Conservation (phyloP, 177 flowering plant genomes). For the Vitis hybrid region DNA sequence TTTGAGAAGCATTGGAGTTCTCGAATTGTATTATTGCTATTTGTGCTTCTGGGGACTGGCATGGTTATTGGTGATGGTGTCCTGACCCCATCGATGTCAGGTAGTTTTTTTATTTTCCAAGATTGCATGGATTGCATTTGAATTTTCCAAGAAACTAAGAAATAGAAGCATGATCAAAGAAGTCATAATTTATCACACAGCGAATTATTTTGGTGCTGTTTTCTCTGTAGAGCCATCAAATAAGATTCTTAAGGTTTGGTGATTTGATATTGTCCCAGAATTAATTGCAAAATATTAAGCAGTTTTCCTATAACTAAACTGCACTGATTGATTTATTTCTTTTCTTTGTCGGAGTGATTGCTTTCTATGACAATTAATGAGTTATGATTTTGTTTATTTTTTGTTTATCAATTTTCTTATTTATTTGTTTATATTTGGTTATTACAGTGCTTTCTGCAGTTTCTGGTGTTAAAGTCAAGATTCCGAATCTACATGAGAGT, state of each 20-base stretch:
- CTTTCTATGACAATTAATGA: neutral
- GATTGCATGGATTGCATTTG: too few relatives aligned
- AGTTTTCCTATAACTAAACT: too few relatives aligned
- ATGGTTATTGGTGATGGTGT: slow-evolving; percentile 60
- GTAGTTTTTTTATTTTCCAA: slow-evolving; percentile 18
- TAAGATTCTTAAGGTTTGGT: too few relatives aligned
- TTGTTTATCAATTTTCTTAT: neutral
- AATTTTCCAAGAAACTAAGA: too few relatives aligned
- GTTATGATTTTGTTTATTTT: neutral
- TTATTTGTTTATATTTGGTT: neutral
- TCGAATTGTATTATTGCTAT: slow-evolving; percentile 33
- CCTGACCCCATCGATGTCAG: slow-evolving; percentile 60
- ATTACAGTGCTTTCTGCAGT: slow-evolving; percentile 49
- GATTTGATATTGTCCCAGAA: too few relatives aligned
- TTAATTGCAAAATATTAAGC: too few relatives aligned
- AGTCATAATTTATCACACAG: too few relatives aligned
- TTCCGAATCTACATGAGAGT: slow-evolving; percentile 37
- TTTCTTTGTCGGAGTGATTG: neutral
- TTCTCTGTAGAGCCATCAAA: too few relatives aligned
- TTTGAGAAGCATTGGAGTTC: slow-evolving; percentile 38
- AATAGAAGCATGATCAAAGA: too few relatives aligned
- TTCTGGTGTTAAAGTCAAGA: slow-evolving; percentile 34
- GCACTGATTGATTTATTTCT: too few relatives aligned
- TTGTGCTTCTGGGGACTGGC: slow-evolving; percentile 50
- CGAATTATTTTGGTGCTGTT: too few relatives aligned